phyloP scores from a whole-genome alignment of 768 basidiomycete species.

The Mycena crocata region DNA sequence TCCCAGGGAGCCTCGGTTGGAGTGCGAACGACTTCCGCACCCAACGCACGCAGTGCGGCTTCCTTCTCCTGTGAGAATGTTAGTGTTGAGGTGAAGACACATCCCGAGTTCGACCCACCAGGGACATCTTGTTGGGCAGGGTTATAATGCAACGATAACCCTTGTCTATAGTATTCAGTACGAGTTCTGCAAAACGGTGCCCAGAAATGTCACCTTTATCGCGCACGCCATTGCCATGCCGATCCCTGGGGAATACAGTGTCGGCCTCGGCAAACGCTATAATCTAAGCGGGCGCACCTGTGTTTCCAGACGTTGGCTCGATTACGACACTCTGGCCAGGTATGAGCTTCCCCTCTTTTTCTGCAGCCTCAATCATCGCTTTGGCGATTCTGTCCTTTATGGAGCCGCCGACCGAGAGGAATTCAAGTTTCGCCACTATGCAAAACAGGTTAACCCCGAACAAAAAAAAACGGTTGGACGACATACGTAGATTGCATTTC shows the following conservation, averaged over 20 bases:
- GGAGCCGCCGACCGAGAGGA: constrained; percentile 89
- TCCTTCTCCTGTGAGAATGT: constrained; percentile 80
- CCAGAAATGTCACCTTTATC: constrained; percentile 75
- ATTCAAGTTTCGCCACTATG: constrained; percentile 91
- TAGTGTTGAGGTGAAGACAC: neutral
- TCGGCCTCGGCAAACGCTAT: neutral
- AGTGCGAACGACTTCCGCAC: constrained; percentile 95
- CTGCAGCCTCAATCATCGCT: constrained; percentile 96
- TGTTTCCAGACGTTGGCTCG: constrained; percentile 95
- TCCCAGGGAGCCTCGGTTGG: constrained; percentile 92
- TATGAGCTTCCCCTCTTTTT: constrained; percentile 85
- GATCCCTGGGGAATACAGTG: constrained; percentile 68
- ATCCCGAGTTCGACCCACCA: constrained; percentile 57
- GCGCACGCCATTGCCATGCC: constrained; percentile 94
- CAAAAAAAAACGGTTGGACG: neutral
- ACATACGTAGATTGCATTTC: constrained; percentile 90
- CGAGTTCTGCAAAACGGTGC: constrained; percentile 37
- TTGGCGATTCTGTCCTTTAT: constrained; percentile 98
- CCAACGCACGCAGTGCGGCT: constrained; percentile 88
- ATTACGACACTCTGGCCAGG: constrained; percentile 93
- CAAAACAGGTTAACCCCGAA: neutral
- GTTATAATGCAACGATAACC: constrained; percentile 92
- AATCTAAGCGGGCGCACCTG: constrained; percentile 66
- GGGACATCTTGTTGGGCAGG: constrained; percentile 95
- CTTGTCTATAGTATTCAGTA: constrained; percentile 88